Conservation (phyloP, 305 asterid species). For the Fraxinus sp. region DNA sequence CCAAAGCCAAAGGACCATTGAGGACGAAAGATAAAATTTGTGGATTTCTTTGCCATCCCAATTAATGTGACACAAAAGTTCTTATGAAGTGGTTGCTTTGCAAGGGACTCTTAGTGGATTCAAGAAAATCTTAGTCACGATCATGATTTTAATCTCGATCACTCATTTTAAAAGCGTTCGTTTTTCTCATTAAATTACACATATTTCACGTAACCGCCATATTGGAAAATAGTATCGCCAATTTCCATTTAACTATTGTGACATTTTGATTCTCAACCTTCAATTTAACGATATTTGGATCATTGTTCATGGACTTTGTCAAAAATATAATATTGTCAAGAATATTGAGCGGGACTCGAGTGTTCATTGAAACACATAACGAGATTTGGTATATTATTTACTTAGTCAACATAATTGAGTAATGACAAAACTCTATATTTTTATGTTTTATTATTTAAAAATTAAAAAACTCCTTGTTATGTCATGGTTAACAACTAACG, state of each 20-base stretch:
- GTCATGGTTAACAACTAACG: background rate
- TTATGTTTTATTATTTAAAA: background rate
- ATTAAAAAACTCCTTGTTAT: background rate
- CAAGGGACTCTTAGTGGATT: background rate
- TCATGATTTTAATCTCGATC: background rate
- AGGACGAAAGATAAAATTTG: background rate
- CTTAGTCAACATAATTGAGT: background rate
- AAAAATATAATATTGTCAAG: background rate
- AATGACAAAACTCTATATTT: background rate
- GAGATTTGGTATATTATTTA: background rate
- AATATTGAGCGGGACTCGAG: background rate
- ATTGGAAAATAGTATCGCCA: background rate
- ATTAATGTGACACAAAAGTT: background rate
- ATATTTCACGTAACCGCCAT: background rate
- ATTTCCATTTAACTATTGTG: background rate
- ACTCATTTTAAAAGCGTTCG: background rate
- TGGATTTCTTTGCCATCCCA: background rate
- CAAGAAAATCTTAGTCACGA: background rate
- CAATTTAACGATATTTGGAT: background rate
- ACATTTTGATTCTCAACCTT: background rate
- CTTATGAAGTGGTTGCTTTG: background rate
- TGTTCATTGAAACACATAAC: background rate
- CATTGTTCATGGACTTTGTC: background rate
- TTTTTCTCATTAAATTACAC: background rate
- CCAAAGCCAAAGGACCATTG: background rate